phyloP scores from a whole-genome alignment of 306 rosid genomes.

The Lotus japonicus region DNA sequence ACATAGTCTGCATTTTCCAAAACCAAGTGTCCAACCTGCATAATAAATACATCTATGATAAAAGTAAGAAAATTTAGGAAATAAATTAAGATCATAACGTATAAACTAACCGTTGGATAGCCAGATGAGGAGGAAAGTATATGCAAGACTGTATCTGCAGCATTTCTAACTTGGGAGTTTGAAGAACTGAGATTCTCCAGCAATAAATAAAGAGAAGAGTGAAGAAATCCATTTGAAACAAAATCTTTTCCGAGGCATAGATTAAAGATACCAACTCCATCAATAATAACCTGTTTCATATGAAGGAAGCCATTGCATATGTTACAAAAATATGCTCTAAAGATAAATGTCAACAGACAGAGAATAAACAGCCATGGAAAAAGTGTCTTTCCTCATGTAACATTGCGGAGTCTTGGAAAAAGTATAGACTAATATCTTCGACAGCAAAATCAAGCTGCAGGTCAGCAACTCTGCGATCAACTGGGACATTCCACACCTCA shows the following conservation, averaged over 20 bases:
- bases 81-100: neutral
- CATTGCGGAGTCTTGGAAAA: conserved; percentile 70
- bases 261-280: conserved; percentile 79
- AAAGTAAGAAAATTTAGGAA: neutral
- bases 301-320: conserved; percentile 27
- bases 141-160: conserved; percentile 70
- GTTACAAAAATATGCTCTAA: conserved; percentile 9
- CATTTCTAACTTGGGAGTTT: conserved; percentile 58
- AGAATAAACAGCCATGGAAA: conserved; percentile 23
- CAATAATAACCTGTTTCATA: conserved; percentile 76
- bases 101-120: conserved; percentile 53
- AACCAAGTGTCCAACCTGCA: conserved; percentile 82
- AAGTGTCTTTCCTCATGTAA: conserved; percentile 67
- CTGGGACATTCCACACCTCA: conserved; percentile 84
- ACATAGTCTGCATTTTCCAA: conserved; percentile 88
- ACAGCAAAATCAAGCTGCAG: conserved; percentile 39
- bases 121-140: conserved; percentile 59
- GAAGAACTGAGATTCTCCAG: conserved; percentile 83
- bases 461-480: conserved; percentile 30
- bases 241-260: conserved; percentile 78
- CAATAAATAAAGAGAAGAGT: conserved; percentile 83
- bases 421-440: conserved; percentile 55
- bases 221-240: conserved; percentile 78
- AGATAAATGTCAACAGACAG: conserved; percentile 13
- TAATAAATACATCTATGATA: neutral